Base-by-base conservation (phyloP, 257 asterid species). In the Plantago ovata region DNA sequence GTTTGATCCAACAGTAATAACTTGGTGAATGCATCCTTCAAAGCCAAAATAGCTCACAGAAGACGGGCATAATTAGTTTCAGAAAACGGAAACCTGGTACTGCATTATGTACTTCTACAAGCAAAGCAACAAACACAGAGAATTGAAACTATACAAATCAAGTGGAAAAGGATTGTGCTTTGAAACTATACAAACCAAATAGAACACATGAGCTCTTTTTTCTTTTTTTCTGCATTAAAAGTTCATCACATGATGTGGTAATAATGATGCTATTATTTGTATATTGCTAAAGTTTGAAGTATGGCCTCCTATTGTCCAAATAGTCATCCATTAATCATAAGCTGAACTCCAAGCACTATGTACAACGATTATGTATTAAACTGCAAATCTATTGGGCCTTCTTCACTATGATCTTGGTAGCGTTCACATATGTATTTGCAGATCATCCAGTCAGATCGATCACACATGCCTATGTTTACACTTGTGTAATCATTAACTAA, bases 1-100 rank as follows among this genome's bases (percentile, higher is more conserved):
- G 20, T 55, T 61, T 39, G 23, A 58, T 40, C 40, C 38, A 54
- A 69, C 51, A 67, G 51, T 58, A 54, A 38, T 41, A 48, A 38
- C 24, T 46, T 56, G 22, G 19, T 45, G 10, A 57, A 10, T 32
- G 50, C 56, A 53, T 53, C 48, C 66, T 10, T 52, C 9, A 13
- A 47, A 46, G 21, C 8, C 23, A 52, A 18, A 60, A 56, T 43
- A 9, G 43, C 46, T 51, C 43, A 60, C n/a, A 61, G 60, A 50
- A 24, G 11, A 19, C 47, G 33, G 58, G 47, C 15, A 21, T 39
- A 47, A 45, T 39, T 24, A 66, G 50, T 20, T 38, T 59, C 47
- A 19, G 28, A 52, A 61, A 48, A 59, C 8, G 19, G 60, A 42
- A 24, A 43, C 15, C 13, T 36, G 40, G 44, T 32, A 54, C 12